Evolutionary conservation across 2,329 filamentous ascomycete genomes (phyloP).

Genomic region (Penicillium sp.): DNA sequence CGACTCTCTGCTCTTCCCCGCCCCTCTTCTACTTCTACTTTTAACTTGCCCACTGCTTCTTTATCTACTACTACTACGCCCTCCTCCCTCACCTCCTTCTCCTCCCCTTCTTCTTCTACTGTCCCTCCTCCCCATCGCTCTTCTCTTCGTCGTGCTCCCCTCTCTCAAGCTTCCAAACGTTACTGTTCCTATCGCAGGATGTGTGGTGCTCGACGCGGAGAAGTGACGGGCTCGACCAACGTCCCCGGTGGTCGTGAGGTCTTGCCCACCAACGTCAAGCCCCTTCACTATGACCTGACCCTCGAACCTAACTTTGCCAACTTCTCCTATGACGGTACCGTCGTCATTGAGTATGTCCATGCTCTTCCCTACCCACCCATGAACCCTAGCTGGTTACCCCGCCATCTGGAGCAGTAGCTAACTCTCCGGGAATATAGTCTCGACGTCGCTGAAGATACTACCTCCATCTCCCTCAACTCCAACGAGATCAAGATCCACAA

Average conservation of each 20-base stretch:
- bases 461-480: slow-evolving; percentile 77
- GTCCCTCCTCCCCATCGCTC: too few relatives aligned
- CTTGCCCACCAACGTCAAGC: slow-evolving; percentile 82
- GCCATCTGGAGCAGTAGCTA: too few relatives aligned
- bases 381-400: too few relatives aligned
- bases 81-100: too few relatives aligned
- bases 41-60: too few relatives aligned
- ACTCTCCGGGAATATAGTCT: too few relatives aligned
- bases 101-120: too few relatives aligned
- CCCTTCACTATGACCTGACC: slow-evolving; percentile 82
- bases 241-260: slow-evolving; percentile 70
- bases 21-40: too few relatives aligned
- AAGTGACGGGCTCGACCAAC: slow-evolving; percentile 49
- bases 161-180: slow-evolving; percentile 37
- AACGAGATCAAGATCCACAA: slow-evolving; percentile 75
- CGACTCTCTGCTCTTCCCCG: too few relatives aligned
- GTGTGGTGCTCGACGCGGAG: slow-evolving; percentile 63
- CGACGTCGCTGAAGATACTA: slow-evolving; percentile 75
- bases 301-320: slow-evolving; percentile 84
- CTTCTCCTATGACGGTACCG: slow-evolving; percentile 76
- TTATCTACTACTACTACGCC: too few relatives aligned
- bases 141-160: too few relatives aligned
- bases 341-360: slow-evolving; percentile 69
- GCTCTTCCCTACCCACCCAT: too few relatives aligned
- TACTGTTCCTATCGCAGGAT: slow-evolving; percentile 67